Conservation (phyloP, 495 filamentous ascomycete genomes). For the Hyphodiscus hymeniophilus region DNA sequence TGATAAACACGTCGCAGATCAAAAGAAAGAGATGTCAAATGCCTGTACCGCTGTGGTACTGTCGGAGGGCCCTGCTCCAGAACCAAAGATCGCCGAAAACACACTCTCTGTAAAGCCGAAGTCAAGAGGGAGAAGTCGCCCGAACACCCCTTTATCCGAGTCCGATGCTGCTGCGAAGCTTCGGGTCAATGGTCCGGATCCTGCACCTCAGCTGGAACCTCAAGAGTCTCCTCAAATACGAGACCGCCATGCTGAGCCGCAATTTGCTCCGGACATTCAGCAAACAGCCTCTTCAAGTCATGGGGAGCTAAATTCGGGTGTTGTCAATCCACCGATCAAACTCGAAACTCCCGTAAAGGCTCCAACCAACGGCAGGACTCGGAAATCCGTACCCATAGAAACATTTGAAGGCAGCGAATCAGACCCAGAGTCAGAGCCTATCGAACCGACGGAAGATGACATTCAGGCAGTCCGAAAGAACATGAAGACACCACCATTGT, state of each 20-base stretch:
- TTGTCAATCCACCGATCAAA: not conserved
- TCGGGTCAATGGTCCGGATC: not conserved
- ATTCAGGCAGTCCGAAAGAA: slow-evolving; percentile 27
- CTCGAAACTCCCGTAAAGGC: not conserved
- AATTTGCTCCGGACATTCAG: no score
- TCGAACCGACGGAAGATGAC: not conserved
- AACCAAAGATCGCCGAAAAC: no score
- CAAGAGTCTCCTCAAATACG: not conserved
- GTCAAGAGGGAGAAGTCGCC: no score
- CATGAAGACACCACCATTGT: slow-evolving; percentile 37
- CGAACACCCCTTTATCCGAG: not conserved
- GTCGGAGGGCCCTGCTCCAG: no score
- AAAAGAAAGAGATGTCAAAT: slow-evolving; percentile 17
- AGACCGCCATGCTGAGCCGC: not conserved
- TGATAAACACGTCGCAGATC: not conserved
- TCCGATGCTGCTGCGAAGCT: not conserved
- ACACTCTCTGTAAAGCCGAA: no score
- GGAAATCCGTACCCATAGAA: slow-evolving; percentile 25
- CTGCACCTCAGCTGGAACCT: not conserved
- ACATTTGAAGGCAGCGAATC: slow-evolving; percentile 35
- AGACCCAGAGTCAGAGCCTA: slow-evolving; percentile 48
- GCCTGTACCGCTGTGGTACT: slow-evolving; percentile 16
- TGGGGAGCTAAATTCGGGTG: no score
- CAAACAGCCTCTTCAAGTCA: no score
- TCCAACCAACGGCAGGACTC: not conserved